Evolutionary conservation across 371 early-diverging fungal genomes (phyloP), one percentile per base, ranked within the genome.

Genomic region (Conidiobolus incongruus): DNA sequence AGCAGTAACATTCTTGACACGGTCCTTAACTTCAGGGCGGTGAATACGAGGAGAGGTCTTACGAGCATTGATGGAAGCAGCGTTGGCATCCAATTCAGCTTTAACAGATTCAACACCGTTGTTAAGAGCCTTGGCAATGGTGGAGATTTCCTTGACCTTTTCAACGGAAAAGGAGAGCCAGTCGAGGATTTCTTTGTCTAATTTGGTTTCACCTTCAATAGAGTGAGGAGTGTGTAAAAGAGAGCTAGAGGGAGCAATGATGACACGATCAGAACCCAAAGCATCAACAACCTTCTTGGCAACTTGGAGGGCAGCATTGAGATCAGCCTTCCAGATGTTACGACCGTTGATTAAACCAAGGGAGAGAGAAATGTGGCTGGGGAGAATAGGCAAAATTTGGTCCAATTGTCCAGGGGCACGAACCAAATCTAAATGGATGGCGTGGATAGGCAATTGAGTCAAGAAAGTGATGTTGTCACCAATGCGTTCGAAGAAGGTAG

Each of bases 321-420:
- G 59, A 66, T 91, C 77, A 52, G 79, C 66, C 68, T 84, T 88
- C 95, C 95, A 94, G 61, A 94, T 75, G 73, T 94, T 93, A 54
- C 95, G 83, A 39, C 95, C 95, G 60, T 91, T 73, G 51, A 89
- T 65, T 36, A 91, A 66, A 58, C 94, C 93, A 42, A 85, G 68
- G 19, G 91, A 90, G 35, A 92, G 63, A 33, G 21, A 10, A 38
- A 59, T 52, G 50, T 56, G 54, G 22, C 55, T 50, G 39, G 68
- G 56, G 30, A 76, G 47, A 48, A 63, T 57, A 29, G 47, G 50
- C 45, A 81, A 54, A 38, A 78, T 66, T 26, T 59, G 48, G 47
- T 83, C 79, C 32, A 92, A 62, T 51, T 92, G 81, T 46, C 71
- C 68, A 35, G 79, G 77, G 29, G 81, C 84, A 48, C 88, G 80